Evolutionary conservation across 257 asterid species (phyloP), one percentile per base, ranked within the genome.

Genomic region (Nicotiana knightiana): DNA sequence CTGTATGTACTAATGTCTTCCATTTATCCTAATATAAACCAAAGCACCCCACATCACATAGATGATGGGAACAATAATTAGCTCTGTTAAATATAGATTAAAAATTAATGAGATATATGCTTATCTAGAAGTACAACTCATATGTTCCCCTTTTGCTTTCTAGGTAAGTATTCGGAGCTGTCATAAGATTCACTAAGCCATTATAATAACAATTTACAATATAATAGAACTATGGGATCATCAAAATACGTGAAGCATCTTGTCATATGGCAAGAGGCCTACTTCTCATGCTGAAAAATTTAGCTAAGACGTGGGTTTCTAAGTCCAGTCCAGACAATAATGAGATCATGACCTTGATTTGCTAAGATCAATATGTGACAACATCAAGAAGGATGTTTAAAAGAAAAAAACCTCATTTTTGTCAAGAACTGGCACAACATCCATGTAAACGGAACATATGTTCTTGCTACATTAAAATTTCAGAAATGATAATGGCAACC

Each of bases 1-100:
- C 97, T 8, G 98, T 93, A 63, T 92, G 98, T 33, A 93, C 98
- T 84, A 93, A 85, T 17, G 98, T 93, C 87, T 93, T 93, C 98
- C 98, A 93, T 84, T 92, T 93, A 85, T 93, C 98, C 98, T 93
- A 90, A 21, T 9, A 83, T 55, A 48, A 82, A 67, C 68, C 77
- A 82, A 80, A 30, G 26, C 48, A 43, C 58, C 21, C 43, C 51
- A n/a, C 65, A 65, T 82, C 81, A 48, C 81, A 82, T 77, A 39
- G 82, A 30, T 63, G 63, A 12, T 33, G 46, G 51, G 17, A 53
- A 81, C 63, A 66, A 53, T 64, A 24, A 81, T 48, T 35, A 63
- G 51, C 28, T 26, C 77, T 16, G 61, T 26, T 17, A 43, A 26
- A 67, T 46, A 58, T 13, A 61, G 28, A 48, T 18, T 37, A 17